These are phyloP conservation scores for Lentinula edodes DNA, from an alignment of 768 basidiomycete species.

Conservation along the genomic window DNA sequence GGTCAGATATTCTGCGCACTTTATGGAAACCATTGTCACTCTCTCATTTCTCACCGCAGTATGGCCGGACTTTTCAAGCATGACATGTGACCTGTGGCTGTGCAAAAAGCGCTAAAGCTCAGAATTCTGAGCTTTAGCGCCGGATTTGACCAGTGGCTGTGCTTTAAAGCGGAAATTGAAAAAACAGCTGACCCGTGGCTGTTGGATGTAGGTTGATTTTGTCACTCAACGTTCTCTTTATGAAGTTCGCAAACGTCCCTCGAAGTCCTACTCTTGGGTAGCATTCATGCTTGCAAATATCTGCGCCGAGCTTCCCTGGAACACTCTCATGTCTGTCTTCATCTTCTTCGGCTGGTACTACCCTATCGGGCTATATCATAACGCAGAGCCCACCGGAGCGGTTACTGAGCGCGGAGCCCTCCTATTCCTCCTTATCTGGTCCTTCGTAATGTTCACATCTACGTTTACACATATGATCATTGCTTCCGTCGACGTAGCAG, in stretches of 20 bases:
- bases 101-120: too few species aligned
- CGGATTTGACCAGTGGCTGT: too few species aligned
- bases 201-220: too few species aligned
- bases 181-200: too few species aligned
- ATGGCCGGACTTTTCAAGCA: too few species aligned
- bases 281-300: slow-evolving; percentile 28
- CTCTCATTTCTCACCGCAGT: too few species aligned
- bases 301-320: slow-evolving; percentile 24
- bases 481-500: slow-evolving; percentile 27
- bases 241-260: slow-evolving; percentile 27
- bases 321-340: slow-evolving; percentile 18
- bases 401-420: slow-evolving; percentile 30
- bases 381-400: slow-evolving; percentile 26
- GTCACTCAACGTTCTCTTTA: slow-evolving; percentile 26
- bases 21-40: too few species aligned
- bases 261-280: slow-evolving; percentile 26
- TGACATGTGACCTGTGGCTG: too few species aligned
- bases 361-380: slow-evolving; percentile 32
- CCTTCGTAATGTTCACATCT: slow-evolving; percentile 34
- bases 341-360: slow-evolving; percentile 31
- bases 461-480: slow-evolving; percentile 29
- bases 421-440: slow-evolving; percentile 30
- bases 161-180: too few species aligned
- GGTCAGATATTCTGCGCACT: too few species aligned
- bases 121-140: too few species aligned